Evolutionary conservation across 163 green algal genomes (phyloP), one percentile per base, ranked within the genome.

Genomic region (Volvox carteri): DNA sequence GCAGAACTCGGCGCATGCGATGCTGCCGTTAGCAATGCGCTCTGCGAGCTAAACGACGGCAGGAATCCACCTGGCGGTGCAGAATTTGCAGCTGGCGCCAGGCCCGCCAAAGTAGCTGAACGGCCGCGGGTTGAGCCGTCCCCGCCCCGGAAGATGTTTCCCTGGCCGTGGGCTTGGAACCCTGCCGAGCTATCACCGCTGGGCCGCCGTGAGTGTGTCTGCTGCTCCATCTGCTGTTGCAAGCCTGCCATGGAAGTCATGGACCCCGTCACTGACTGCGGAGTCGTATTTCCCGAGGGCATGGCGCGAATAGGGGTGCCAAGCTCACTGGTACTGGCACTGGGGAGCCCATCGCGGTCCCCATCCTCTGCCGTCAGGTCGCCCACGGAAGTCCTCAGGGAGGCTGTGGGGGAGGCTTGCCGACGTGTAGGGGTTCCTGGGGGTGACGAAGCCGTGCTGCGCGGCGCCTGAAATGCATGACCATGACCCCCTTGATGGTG

Each of bases 361-460:
- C n/a, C n/a, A n/a, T 81, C 44, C 33, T 84, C 75, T 18, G 48
- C 75, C 18, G 35, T 25, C 1, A 72, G 44, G 33, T 87, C 80
- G 18, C 80, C 80, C 5, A 87, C 25, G 1, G 44, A 70, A 1
- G 80, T 87, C 0, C 83, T 35, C 33, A 80, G 1, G 1, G 83
- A 88, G n/a, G 8, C 48, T 2, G 83, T 62, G 12, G 83, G 83
- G 4, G 83, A 88, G 12, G n/a, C 83, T 8, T 70, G 77, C 8
- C 83, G 44, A 33, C 19, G 60, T 4, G 65, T 48, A 39, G 5
- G 33, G 2, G 67, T 83, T 25, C 83, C 83, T 2, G 83, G 83
- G 19, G 83, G 83, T 2, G 83, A 88, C 11, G 68, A 83, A 5
- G 83, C 68, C 28, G 44, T 83, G 68, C 83, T 88, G 33, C 83